A percentile compares a stretch with the other conserved stretches of the same genome.
These are phyloP conservation scores for Alternaria solani DNA, from an alignment of 2,329 filamentous ascomycete genomes.

Conservation along the genomic window DNA sequence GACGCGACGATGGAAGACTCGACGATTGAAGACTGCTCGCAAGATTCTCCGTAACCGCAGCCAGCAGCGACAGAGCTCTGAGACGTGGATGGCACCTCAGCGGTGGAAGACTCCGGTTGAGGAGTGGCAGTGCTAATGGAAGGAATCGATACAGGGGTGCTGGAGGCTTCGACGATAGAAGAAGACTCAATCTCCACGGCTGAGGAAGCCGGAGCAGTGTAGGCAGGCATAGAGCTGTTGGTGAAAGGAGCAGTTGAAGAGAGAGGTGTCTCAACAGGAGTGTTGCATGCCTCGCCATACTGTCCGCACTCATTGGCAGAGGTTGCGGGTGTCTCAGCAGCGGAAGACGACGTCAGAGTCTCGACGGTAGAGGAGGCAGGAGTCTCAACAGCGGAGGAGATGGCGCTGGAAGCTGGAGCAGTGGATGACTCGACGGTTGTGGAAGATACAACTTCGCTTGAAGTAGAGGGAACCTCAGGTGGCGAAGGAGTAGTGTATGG, in stretches of 20 bases:
- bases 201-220: constrained; percentile 13
- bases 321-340: constrained; percentile 14
- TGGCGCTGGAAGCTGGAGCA: constrained; percentile 8
- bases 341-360: constrained; percentile 10
- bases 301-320: constrained; percentile 11
- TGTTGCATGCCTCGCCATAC: constrained; percentile 3
- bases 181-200: constrained; percentile 6
- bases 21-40: constrained; percentile 23
- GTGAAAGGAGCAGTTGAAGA: constrained; percentile 21
- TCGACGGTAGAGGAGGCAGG: constrained; percentile 4
- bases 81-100: constrained; percentile 12
- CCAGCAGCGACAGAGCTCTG: constrained; percentile 11
- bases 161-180: constrained; percentile 4
- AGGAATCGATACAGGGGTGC: background rate
- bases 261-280: constrained; percentile 11
- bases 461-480: constrained; percentile 22
- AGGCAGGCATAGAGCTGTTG: constrained; percentile 29
- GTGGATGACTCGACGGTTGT: constrained; percentile 1
- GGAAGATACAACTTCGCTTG: constrained; percentile 17
- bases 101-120: constrained; percentile 12
- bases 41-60: constrained; percentile 26
- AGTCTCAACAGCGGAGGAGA: constrained; percentile 5
- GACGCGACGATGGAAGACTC: constrained; percentile 18
- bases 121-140: constrained; percentile 18
- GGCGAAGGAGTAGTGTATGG: constrained; percentile 33